These are phyloP conservation scores for Sclerotinia minor DNA, from an alignment of 2,329 filamentous ascomycete genomes.

Conservation along the genomic window DNA sequence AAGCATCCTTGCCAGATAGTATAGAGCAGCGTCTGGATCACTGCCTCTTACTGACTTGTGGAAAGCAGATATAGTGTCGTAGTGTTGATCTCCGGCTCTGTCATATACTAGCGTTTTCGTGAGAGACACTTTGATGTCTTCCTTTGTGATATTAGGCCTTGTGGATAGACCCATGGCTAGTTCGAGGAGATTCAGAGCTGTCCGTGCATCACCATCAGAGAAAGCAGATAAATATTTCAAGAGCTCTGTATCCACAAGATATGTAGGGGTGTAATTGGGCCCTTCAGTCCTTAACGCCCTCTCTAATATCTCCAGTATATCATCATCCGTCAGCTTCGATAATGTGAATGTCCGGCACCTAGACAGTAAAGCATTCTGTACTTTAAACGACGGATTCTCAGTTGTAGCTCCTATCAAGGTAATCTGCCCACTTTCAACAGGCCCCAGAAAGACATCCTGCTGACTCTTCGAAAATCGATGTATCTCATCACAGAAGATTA, in stretches of 20 bases:
- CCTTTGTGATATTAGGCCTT: conserved; percentile 65
- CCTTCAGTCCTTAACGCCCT: conserved; percentile 70
- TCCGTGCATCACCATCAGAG: conserved; percentile 88
- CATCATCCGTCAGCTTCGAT: conserved; percentile 67
- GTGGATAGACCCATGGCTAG: conserved; percentile 77
- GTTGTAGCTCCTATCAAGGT: conserved; percentile 94
- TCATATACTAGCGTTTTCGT: conserved; percentile 96
- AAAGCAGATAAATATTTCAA: conserved; percentile 81
- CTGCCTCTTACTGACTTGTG: conserved; percentile 93
- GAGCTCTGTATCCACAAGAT: conserved; percentile 74
- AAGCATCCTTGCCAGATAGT: conserved; percentile 95
- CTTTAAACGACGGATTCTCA: conserved; percentile 93
- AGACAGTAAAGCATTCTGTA: conserved; percentile 83
- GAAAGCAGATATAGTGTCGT: conserved; percentile 95
- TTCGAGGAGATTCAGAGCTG: conserved; percentile 88
- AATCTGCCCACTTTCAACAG: conserved; percentile 86
- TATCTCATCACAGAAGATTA: conserved; percentile 91
- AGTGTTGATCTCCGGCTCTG: conserved; percentile 91
- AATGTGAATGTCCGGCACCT: conserved; percentile 90
- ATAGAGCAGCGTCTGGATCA: conserved; percentile 83
- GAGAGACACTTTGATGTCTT: conserved; percentile 75
- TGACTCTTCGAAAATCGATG: conserved; percentile 69
- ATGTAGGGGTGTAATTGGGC: conserved; percentile 43
- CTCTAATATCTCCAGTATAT: conserved; percentile 71
- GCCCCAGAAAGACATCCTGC: conserved; percentile 91